phyloP scores from a whole-genome alignment of 345 rosid species.

The Boechera retrofracta region DNA sequence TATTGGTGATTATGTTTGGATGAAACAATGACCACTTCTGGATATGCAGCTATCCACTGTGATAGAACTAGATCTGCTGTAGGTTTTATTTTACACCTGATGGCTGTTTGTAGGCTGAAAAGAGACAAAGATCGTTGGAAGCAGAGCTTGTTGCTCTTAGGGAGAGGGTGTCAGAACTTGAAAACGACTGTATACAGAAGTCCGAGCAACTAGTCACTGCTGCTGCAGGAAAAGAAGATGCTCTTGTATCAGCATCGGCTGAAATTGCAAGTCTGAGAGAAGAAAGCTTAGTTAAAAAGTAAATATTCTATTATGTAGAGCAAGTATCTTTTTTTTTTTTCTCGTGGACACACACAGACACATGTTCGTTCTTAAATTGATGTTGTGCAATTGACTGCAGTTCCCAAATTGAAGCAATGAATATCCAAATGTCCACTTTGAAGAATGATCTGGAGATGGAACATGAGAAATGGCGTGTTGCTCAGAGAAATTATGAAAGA shows the following conservation, averaged over 20 bases:
- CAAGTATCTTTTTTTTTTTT: constrained; percentile 11
- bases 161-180: constrained; percentile 75
- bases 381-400: constrained; percentile 49
- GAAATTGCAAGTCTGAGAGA: constrained; percentile 77
- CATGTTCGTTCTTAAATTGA: constrained; percentile 27
- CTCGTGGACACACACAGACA: constrained; percentile 1
- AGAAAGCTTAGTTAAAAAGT: constrained; percentile 70
- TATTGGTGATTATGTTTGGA: constrained; percentile 38
- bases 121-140: constrained; percentile 67
- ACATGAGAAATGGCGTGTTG: constrained; percentile 77
- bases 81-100: constrained; percentile 20
- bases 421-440: constrained; percentile 62
- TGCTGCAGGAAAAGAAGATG: constrained; percentile 71
- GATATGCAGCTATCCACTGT: constrained; percentile 26
- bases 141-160: constrained; percentile 72
- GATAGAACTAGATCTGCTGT: constrained; percentile 19
- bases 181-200: constrained; percentile 67
- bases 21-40: constrained; percentile 21
- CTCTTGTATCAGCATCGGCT: constrained; percentile 64
- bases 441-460: constrained; percentile 75
- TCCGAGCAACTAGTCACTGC: constrained; percentile 71
- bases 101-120: constrained; percentile 62
- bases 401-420: constrained; percentile 69
- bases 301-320: constrained; percentile 3
- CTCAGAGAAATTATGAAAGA: constrained; percentile 93